A percentile compares a stretch with the other conserved stretches of the same genome.
Evolutionary conservation across 2,329 filamentous ascomycete genomes (phyloP).

Genomic region (Aspergillus fischeri): DNA sequence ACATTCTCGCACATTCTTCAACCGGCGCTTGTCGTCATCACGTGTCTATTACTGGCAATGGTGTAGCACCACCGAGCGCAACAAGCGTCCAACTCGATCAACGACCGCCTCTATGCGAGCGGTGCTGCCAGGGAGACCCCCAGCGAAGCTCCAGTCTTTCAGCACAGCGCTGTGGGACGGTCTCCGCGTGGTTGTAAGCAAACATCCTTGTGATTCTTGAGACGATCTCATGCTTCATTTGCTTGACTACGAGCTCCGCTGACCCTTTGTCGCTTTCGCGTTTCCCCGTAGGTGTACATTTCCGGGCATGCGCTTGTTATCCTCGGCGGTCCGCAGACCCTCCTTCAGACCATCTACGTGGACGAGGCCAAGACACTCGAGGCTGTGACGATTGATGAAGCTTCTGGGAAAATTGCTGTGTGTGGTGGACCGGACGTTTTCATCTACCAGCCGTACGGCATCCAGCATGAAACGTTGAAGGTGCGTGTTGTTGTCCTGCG

Average conservation of each 20-base stretch:
- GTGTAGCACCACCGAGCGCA: slow-evolving; percentile 28
- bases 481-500: slow-evolving; percentile 42
- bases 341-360: slow-evolving; percentile 88
- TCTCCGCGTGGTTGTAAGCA: slow-evolving; percentile 66
- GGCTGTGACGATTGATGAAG: slow-evolving; percentile 75
- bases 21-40: background rate
- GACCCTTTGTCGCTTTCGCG: slow-evolving; percentile 12
- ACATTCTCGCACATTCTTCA: background rate
- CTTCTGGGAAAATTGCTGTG: slow-evolving; percentile 77
- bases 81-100: slow-evolving; percentile 20
- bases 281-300: slow-evolving; percentile 67
- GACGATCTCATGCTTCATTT: background rate
- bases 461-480: slow-evolving; percentile 68
- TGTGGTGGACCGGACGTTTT: slow-evolving; percentile 65
- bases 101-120: slow-evolving; percentile 62
- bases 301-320: slow-evolving; percentile 85
- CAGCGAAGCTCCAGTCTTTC: slow-evolving; percentile 72
- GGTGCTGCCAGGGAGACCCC: slow-evolving; percentile 74
- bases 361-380: slow-evolving; percentile 66
- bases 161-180: slow-evolving; percentile 69
- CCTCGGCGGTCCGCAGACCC: slow-evolving; percentile 66
- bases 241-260: slow-evolving; percentile 2
- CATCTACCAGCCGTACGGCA: slow-evolving; percentile 71
- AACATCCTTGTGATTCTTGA: background rate
- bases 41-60: slow-evolving; percentile 25